phyloP scores from a whole-genome alignment of 768 basidiomycete genomes.

The Dacryopinax spathularia region DNA sequence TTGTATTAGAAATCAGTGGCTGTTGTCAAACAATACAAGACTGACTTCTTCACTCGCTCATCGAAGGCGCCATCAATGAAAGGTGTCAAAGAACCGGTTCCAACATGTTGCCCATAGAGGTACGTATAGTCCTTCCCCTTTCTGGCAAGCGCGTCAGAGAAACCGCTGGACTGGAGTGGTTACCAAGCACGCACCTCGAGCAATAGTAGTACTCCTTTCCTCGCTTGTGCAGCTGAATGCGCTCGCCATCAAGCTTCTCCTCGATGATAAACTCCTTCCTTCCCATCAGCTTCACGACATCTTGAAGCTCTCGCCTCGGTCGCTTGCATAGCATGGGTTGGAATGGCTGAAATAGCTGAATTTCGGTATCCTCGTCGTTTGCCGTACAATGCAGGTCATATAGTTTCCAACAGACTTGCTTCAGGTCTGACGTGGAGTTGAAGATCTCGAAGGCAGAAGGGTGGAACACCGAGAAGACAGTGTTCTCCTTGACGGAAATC shows the following conservation, averaged over 20 bases:
- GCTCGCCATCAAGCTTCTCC: conserved; percentile 94
- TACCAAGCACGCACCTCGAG: conserved; percentile 45
- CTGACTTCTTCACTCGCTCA: conserved; percentile 65
- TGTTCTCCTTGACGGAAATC: conserved; percentile 87
- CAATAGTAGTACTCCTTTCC: conserved; percentile 87
- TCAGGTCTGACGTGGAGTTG: conserved; percentile 92
- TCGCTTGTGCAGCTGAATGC: conserved; percentile 88
- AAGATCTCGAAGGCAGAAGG: conserved; percentile 87
- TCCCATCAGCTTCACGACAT: conserved; percentile 73
- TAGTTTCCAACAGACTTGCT: conserved; percentile 81
- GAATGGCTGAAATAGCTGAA: conserved; percentile 74
- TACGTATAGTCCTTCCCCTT: conserved; percentile 87
- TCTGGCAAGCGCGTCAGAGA: conserved; percentile 28
- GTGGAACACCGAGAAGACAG: conserved; percentile 81
- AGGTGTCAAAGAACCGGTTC: conserved; percentile 76
- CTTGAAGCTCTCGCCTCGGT: conserved; percentile 63
- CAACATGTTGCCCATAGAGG: conserved; percentile 75
- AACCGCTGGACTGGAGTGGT: conserved; percentile 5
- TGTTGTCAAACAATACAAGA: conserved; percentile 4
- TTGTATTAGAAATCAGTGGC: conserved; percentile 4
- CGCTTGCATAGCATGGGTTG: conserved; percentile 93
- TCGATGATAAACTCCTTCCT: conserved; percentile 74
- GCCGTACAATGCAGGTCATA: conserved; percentile 53
- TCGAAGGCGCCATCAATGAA: conserved; percentile 67
- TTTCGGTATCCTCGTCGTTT: conserved; percentile 62